Base-by-base conservation (phyloP, 805 yeast genomes). In the Hanseniaspora nectarophila region DNA sequence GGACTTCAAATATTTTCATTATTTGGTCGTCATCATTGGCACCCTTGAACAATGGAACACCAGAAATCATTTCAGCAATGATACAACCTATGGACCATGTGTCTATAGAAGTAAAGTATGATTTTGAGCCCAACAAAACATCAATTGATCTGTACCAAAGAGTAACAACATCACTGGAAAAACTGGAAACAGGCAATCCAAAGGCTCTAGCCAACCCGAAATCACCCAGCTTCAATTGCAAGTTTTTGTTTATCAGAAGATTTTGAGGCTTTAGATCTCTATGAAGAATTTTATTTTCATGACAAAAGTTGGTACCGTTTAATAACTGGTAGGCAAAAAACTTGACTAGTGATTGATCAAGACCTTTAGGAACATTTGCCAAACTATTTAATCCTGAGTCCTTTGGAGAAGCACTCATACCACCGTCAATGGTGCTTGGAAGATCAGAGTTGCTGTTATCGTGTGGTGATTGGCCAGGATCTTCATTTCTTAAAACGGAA, bases 21-120 rank as follows among this genome's bases (percentile, higher is more conserved):
- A 92, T 85, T 70, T 92, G 96, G 66, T 92, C 98, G 63, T 92
- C 94, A 66, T 92, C 98, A 10, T 95, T 87, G 65, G 92, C 96
- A 5, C 98, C 98, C 0, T 97, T 95, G 70, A 92, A 90, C 50
- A 92, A 67, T 8, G 98, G 97, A 65, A 86, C 86, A 53, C 98
- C 80, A 60, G 88, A 86, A 54, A 89, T 87, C 97, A 92, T 89
- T 66, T 92, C 98, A 6, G 97, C 98, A 66, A 92, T 85, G 45
- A 92, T 92, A 64, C 97, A 89, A 15, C 98, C 98, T 56, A 90
- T 85, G 10, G 96, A 86, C 98, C 98, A 92, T 84, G 92, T 88
- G 66, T 92, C 98, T 49, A 92, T 96, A 18, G 97, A 97, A 0
- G 97, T 92, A 33, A 96, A 86, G 67, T 92, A 92, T 62, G 92